Evolutionary conservation across 352 stramenopile genomes (phyloP), one percentile per base, ranked within the genome.

Genomic region (Phytophthora pistaciae): DNA sequence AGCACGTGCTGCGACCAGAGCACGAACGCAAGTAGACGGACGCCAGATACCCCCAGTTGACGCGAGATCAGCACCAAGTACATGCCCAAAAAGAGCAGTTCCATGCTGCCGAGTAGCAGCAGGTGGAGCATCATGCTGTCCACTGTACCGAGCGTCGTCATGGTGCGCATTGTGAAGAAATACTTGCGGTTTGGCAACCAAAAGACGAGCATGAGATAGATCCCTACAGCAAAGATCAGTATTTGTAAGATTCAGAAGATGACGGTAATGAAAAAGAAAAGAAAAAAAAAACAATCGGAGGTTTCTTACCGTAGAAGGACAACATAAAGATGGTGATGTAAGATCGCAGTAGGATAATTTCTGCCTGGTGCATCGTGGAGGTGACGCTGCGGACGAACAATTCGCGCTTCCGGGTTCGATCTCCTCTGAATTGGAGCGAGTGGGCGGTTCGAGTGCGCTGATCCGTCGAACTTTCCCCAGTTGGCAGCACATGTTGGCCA

Each of bases 291-390:
- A 38, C 31, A 38, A 38, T 13, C 2, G 0, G 4, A 44, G 2
- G 29, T 14, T 20, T 66, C 56, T 38, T 33, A 73, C 75, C 67
- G 36, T 82, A 82, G 38, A 82, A 77, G 1, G 49, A 20, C 48
- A 77, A 21, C 7, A 58, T 50, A 11, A 54, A 53, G 25, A 29
- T 29, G 25, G 25, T 29, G 5, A 29, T 29, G 67, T 73, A n/a
- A 65, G 71, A 79, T 20, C 61, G 56, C 2, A 78, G 55, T 5
- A 82, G 27, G 14, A 74, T 77, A 18, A 79, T 60, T n/a, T 82
- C 71, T 0, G 67, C 79, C 21, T 74, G 61, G 25, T 71, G 64
- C 8, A 79, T 21, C 14, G 56, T 36, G 2, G 61, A 52, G 7
- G 61, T 72, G 5, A 72, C 21, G 6, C 40, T 54, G n/a, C 55